These are phyloP conservation scores for Thyridium curvatum DNA, from an alignment of 2,329 filamentous ascomycete genomes.

Conservation along the genomic window DNA sequence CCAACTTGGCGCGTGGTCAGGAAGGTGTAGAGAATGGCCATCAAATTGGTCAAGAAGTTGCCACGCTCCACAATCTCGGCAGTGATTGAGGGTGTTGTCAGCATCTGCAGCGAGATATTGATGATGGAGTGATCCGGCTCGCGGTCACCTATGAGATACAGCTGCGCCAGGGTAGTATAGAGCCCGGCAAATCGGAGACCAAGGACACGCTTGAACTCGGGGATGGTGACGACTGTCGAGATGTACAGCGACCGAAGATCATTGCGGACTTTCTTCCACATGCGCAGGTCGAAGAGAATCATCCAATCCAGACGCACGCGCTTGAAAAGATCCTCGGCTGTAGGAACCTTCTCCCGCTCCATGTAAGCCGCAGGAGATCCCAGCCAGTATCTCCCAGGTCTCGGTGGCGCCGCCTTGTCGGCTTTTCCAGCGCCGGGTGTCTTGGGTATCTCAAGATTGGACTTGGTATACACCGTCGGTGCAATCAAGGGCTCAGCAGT, in stretches of 20 bases:
- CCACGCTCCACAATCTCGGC: slow-evolving; percentile 90
- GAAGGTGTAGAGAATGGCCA: slow-evolving; percentile 97
- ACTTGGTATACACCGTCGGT: slow-evolving; percentile 54
- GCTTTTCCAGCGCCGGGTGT: slow-evolving; percentile 56
- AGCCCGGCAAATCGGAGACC: slow-evolving; percentile 90
- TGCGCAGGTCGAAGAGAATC: slow-evolving; percentile 84
- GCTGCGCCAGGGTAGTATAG: slow-evolving; percentile 86
- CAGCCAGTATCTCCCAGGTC: slow-evolving; percentile 77
- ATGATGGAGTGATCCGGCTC: slow-evolving; percentile 98
- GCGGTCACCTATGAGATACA: slow-evolving; percentile 92
- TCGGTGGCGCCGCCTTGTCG: slow-evolving; percentile 43
- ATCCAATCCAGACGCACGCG: slow-evolving; percentile 89
- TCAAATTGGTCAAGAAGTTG: slow-evolving; percentile 90
- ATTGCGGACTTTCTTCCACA: slow-evolving; percentile 95
- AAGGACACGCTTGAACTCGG: slow-evolving; percentile 90
- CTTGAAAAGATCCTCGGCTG: slow-evolving; percentile 82
- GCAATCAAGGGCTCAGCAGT: slow-evolving; percentile 62
- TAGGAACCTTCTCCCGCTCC: slow-evolving; percentile 54
- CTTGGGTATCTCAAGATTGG: slow-evolving; percentile 69
- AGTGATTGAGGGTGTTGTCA: slow-evolving; percentile 94
- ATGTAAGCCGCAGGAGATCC: slow-evolving; percentile 69
- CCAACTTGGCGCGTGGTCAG: slow-evolving; percentile 93
- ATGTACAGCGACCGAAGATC: slow-evolving; percentile 92
- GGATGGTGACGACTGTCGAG: slow-evolving; percentile 90
- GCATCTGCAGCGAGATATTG: slow-evolving; percentile 91